These are phyloP conservation scores for Tubosaeta sp. DNA, from an alignment of 768 basidiomycete species.

Conservation along the genomic window DNA sequence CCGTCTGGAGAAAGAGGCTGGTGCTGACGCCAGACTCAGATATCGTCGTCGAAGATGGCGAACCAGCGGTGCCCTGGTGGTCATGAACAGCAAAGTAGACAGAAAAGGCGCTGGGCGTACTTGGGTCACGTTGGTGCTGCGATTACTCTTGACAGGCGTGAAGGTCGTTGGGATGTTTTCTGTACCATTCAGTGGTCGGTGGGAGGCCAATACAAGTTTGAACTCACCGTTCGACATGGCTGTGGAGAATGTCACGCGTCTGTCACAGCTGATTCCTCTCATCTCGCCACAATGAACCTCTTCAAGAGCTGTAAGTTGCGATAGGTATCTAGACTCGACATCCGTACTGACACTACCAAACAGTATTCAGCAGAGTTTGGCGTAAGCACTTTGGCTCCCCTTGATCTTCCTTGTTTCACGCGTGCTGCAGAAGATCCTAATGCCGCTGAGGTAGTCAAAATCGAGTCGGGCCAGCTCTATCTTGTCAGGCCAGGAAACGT, in stretches of 20 bases:
- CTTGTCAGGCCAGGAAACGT: slow-evolving; percentile 89
- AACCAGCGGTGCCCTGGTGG: slow-evolving; percentile 14
- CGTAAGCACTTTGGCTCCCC: slow-evolving; percentile 55
- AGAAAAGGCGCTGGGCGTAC: slow-evolving; percentile 6
- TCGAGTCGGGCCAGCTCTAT: slow-evolving; percentile 86
- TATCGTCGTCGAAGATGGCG: slow-evolving; percentile 31
- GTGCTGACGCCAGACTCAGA: slow-evolving; percentile 26
- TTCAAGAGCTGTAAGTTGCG: slow-evolving; percentile 68
- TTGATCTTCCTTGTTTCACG: slow-evolving; percentile 18
- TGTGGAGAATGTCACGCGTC: slow-evolving; percentile 18
- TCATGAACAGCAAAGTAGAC: not conserved
- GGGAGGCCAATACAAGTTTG: not conserved
- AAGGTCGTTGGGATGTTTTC: slow-evolving; percentile 2
- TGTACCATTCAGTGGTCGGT: not conserved
- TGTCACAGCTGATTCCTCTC: slow-evolving; percentile 18
- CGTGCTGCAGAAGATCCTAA: slow-evolving; percentile 76
- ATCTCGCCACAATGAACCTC: slow-evolving; percentile 64
- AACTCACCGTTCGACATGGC: slow-evolving; percentile 15
- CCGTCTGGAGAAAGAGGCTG: slow-evolving; percentile 14
- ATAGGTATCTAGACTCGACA: slow-evolving; percentile 4
- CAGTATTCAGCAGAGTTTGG: slow-evolving; percentile 93
- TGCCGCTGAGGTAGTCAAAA: slow-evolving; percentile 92
- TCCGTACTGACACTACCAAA: slow-evolving; percentile 18
- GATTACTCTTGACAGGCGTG: slow-evolving; percentile 15
- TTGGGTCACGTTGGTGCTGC: slow-evolving; percentile 7